Base-by-base conservation (phyloP, 176 grass and related monocot species). In the Urochloa ruziziensis region DNA sequence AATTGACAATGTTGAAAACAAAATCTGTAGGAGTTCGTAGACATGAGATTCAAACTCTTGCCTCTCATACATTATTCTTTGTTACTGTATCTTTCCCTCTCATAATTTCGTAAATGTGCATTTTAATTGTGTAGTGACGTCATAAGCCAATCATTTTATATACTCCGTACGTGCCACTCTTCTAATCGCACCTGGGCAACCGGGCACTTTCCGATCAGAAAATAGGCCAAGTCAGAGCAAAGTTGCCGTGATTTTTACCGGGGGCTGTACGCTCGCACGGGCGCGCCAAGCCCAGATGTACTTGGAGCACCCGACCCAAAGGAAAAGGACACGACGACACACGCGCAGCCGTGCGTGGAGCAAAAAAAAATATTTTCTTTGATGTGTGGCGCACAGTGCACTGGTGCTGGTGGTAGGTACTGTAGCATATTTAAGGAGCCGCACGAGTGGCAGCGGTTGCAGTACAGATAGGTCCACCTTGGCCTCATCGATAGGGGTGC, bases 361-460 rank as follows among this genome's bases (percentile, higher is more conserved):
- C 18, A 30, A 62, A n/a, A 82, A 56, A 46, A 46, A 46, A 46
- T 44, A 83, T 92, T 79, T 83, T 85, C 63, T 43, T 39, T 37
- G 24, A 67, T 37, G 78, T 37, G 23, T 4, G 62, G n/a, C 52
- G 25, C 62, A 53, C 23, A 7, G 62, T 15, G 43, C 25, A 27
- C 6, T 21, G 21, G 7, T 27, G 6, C 23, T 19, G 53, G 23
- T 67, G 69, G 34, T 68, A 54, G 75, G 48, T 66, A n/a, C n/a
- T n/a, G n/a, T n/a, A 82, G 61, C 58, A 80, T 83, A 94, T 78
- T 91, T 74, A 86, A 94, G 59, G 58, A 86, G 53, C 80, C 92
- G 89, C 92, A 94, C 89, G 89, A 84, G 89, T 91, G 87, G 89
- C 83, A 89, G 43, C 75, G 57, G 56, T 61, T 86, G 21, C 83